Evolutionary conservation across 2,329 filamentous ascomycete genomes (phyloP).

Genomic region (Nemania sp.): DNA sequence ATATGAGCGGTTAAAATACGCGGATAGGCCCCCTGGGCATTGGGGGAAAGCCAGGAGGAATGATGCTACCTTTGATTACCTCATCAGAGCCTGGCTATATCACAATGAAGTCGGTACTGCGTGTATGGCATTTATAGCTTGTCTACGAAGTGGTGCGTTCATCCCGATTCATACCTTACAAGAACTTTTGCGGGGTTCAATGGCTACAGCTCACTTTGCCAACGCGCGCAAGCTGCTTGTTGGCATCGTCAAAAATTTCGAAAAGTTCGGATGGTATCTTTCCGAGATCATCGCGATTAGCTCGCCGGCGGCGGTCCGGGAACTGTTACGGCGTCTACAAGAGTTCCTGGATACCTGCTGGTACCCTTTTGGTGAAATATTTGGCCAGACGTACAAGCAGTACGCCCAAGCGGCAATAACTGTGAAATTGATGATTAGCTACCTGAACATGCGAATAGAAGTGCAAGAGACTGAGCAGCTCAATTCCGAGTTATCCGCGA

Average conservation of each 20-base stretch:
- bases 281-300: slow-evolving; percentile 23
- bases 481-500: slow-evolving; percentile 1
- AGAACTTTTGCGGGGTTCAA: slow-evolving; percentile 33
- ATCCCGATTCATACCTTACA: slow-evolving; percentile 33
- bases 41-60: slow-evolving; percentile 47
- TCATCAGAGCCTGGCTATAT: slow-evolving; percentile 53
- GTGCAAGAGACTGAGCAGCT: slow-evolving; percentile 16
- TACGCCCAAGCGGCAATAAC: slow-evolving; percentile 6
- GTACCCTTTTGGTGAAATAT: slow-evolving; percentile 26
- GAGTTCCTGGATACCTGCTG: slow-evolving; percentile 33
- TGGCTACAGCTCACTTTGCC: slow-evolving; percentile 28
- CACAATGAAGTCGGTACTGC: slow-evolving; percentile 42
- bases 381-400: slow-evolving; percentile 4
- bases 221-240: slow-evolving; percentile 31
- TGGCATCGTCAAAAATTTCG: slow-evolving; percentile 31
- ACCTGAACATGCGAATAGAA: slow-evolving; percentile 25
- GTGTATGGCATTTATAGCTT: slow-evolving; percentile 36
- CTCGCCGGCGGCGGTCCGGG: slow-evolving; percentile 20
- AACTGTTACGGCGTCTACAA: slow-evolving; percentile 29
- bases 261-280: slow-evolving; percentile 28
- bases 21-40: slow-evolving; percentile 33
- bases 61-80: slow-evolving; percentile 47
- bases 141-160: slow-evolving; percentile 29
- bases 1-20: no score
- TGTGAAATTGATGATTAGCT: slow-evolving; percentile 20